Evolutionary conservation across 208 protist species (phyloP), one percentile per base, ranked within the genome.

Genomic region (Trypanosoma scelopori): DNA sequence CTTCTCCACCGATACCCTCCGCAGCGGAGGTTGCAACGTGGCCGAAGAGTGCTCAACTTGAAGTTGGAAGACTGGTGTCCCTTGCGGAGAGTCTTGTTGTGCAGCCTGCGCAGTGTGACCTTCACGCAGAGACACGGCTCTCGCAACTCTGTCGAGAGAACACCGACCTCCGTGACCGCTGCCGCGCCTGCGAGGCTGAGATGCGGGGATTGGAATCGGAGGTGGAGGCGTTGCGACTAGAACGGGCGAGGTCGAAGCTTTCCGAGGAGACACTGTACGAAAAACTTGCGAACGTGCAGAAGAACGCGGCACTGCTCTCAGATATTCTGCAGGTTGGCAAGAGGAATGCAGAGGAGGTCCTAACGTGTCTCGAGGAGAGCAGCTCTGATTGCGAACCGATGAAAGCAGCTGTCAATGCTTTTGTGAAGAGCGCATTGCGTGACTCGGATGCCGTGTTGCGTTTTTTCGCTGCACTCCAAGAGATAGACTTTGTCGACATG

Each of bases 301-400:
- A 85, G 22, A 85, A 91, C 46, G 84, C 89, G n/a, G 73, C 73
- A 52, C 55, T 94, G 23, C 66, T 94, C 23, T 81, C 85, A 15
- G 85, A 90, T 51, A 61, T 92, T 52, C 55, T 94, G 55, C 75
- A 69, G 30, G 82, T 74, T 23, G 74, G 83, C 0, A 69, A 64
- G 4, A 76, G 71, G 12, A 81, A 83, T 9, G 85, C 84, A 16
- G 85, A 91, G 69, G 66, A 68, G 1, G 64, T 89, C 5, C 58
- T 81, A 20, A 57, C 65, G 47, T 45, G 49, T 27, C 25, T 76
- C 9, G n/a, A 32, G 28, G n/a, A 37, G 16, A 32, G n/a, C 20
- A 35, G 30, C 16, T 27, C 71, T 23, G 47, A 48, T 1, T 9
- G 23, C 37, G 9, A 5, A 12, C 3, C 57, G 16, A 23, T 52